Conservation (phyloP, 2,329 filamentous ascomycete species). For the Xylaria polymorpha region DNA sequence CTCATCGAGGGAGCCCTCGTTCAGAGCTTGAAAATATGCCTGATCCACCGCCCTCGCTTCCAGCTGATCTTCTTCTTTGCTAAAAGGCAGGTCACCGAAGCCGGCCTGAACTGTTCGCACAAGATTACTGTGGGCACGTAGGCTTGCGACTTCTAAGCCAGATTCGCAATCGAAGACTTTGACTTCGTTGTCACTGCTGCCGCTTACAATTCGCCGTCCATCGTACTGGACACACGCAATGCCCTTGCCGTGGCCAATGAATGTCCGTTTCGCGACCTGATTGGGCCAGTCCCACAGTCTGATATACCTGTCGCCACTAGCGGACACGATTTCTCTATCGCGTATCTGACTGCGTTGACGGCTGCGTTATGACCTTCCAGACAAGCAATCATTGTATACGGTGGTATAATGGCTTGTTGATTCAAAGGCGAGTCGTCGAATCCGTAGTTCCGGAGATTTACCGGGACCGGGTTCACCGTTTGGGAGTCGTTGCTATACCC, state of each 20-base stretch:
- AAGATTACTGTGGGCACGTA: conserved; percentile 83
- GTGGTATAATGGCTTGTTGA: conserved; percentile 65
- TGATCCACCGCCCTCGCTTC: conserved; percentile 80
- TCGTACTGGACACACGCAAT: conserved; percentile 99
- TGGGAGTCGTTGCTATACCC: conserved; percentile 61
- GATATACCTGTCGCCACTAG: conserved; percentile 91
- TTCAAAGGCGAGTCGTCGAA: conserved; percentile 59
- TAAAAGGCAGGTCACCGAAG: conserved; percentile 88
- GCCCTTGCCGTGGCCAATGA: conserved; percentile 90
- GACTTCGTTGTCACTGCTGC: conserved; percentile 95
- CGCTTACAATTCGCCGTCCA: conserved; percentile 90
- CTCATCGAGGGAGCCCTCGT: conserved; percentile 61
- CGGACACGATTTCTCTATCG: conserved; percentile 88
- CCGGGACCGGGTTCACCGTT: conserved; percentile 64
- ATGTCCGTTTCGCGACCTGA: conserved; percentile 78
- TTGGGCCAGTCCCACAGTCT: conserved; percentile 94
- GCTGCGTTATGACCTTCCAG: conserved; percentile 89
- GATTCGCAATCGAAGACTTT: conserved; percentile 92
- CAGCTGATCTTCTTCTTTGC: conserved; percentile 76
- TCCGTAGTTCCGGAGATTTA: conserved; percentile 65
- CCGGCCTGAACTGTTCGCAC: conserved; percentile 96
- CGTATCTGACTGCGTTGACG: conserved; percentile 96
- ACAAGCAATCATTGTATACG: conserved; percentile 81
- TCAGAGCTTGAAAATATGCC: conserved; percentile 73
- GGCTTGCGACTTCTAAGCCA: conserved; percentile 87